Evolutionary conservation across 1,139 yeast genomes (phyloP), one percentile per base, ranked within the genome.

Genomic region (Yamadazyma conglobata): DNA sequence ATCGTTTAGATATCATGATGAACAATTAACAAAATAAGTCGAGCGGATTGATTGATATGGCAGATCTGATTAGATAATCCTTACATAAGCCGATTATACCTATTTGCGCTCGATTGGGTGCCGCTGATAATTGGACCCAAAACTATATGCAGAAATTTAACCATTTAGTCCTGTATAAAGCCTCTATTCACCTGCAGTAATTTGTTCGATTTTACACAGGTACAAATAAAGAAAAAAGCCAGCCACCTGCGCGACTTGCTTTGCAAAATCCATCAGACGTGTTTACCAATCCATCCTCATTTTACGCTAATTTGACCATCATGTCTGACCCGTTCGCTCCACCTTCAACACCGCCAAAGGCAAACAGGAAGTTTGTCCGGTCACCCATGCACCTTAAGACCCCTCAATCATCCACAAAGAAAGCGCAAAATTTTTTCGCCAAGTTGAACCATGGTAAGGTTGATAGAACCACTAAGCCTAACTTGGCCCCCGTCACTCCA

Each of bases 1-100:
- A 50, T 44, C 79, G 52, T 5, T 69, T 61, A 2, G 76, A 65
- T 15, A 72, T 43, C 24, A 58, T 53, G 10, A 4, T 13, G 13
- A 5, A 16, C 7, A 10, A 16, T 4, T 15, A 17, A 10, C 6
- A 17, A 16, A 24, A n/a, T 10, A 16, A n/a, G n/a, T n/a, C 10
- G 15, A 24, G 27, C 27, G 27, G 27, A 24, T 15, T 16, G n/a
- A 15, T 5, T 20, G n/a, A n/a, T n/a, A n/a, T n/a, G n/a, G n/a
- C n/a, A n/a, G n/a, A n/a, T n/a, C n/a, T n/a, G n/a, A n/a, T n/a
- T n/a, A n/a, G n/a, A n/a, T n/a, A n/a, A n/a, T n/a, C n/a, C n/a
- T n/a, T n/a, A n/a, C n/a, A n/a, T n/a, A n/a, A n/a, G n/a, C n/a
- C n/a, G n/a, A n/a, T n/a, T n/a, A n/a, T n/a, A n/a, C n/a, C n/a